Percentiles rank a stretch among this genome's conserved stretches.
Evolutionary conservation across 2,329 filamentous ascomycete genomes (phyloP).

Genomic region (Blumeriella jaapii): DNA sequence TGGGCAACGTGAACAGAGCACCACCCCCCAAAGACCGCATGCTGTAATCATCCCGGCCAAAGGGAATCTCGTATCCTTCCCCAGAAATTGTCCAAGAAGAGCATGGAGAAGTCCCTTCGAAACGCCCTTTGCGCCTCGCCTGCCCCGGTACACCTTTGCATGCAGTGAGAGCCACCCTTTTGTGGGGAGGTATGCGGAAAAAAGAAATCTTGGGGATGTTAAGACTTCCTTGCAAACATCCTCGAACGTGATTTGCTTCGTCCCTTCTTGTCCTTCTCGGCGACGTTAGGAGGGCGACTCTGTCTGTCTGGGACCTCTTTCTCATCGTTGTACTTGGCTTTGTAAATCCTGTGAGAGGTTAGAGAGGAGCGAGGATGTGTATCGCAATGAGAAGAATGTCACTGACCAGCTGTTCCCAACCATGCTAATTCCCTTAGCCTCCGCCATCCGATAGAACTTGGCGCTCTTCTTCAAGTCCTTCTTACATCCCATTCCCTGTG

Average conservation of each 20-base stretch:
- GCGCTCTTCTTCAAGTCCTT: conserved; percentile 94
- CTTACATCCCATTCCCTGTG: conserved; percentile 84
- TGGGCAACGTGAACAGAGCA: no score
- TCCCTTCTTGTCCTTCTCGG: conserved; percentile 43
- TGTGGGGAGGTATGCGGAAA: no score
- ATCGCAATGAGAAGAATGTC: conserved; percentile 1
- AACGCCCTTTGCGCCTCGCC: no score
- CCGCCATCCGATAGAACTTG: conserved; percentile 79
- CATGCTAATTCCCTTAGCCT: conserved; percentile 92
- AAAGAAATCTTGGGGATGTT: not conserved
- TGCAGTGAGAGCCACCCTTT: not conserved
- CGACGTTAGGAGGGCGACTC: conserved; percentile 19
- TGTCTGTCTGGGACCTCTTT: conserved; percentile 30
- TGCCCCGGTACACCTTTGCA: not conserved
- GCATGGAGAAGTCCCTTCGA: no score
- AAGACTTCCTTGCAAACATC: conserved; percentile 47
- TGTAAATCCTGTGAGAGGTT: conserved; percentile 66
- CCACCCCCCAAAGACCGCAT: not conserved
- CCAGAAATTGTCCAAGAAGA: no score
- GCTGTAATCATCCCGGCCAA: no score
- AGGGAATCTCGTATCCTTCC: no score
- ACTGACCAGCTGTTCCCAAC: conserved; percentile 94
- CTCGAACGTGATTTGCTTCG: conserved; percentile 68
- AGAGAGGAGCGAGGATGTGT: not conserved
- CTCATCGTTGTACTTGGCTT: conserved; percentile 68